Percentiles rank a stretch among this genome's conserved stretches.
Evolutionary conservation across 2,329 filamentous ascomycete genomes (phyloP).

Genomic region (Phoma sp.): DNA sequence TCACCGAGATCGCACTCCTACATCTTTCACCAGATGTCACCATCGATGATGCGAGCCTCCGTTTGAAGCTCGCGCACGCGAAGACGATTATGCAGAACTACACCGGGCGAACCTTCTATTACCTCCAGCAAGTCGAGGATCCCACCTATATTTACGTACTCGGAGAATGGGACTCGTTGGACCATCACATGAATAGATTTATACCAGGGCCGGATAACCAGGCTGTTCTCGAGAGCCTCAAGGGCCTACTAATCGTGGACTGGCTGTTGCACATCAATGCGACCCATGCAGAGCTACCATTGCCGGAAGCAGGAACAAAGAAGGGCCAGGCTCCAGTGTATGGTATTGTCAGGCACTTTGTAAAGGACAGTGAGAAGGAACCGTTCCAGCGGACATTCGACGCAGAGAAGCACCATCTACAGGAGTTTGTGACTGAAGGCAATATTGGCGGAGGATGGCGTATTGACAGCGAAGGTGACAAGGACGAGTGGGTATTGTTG

Average conservation of each 20-base stretch:
- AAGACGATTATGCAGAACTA: constrained; percentile 49
- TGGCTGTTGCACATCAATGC: constrained; percentile 56
- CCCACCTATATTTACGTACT: constrained; percentile 53
- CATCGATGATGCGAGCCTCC: constrained; percentile 28
- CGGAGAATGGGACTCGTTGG: constrained; percentile 55
- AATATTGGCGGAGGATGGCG: constrained; percentile 50
- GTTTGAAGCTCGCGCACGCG: constrained; percentile 46
- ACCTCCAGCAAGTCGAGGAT: constrained; percentile 56
- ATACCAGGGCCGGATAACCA: constrained; percentile 54
- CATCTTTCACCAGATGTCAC: constrained; percentile 40
- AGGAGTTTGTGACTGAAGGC: constrained; percentile 36
- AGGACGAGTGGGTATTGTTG: constrained; percentile 55
- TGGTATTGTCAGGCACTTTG: constrained; percentile 46
- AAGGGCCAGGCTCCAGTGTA: constrained; percentile 24
- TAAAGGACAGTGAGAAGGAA: constrained; percentile 30
- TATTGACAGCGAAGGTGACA: constrained; percentile 44
- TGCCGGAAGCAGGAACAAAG: constrained; percentile 21
- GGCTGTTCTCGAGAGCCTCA: constrained; percentile 46
- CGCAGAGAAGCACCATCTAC: constrained; percentile 32
- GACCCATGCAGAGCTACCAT: constrained; percentile 42
- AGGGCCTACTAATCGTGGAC: constrained; percentile 49
- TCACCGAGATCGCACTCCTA: constrained; percentile 58
- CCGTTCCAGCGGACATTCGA: constrained; percentile 41
- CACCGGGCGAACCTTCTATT: constrained; percentile 49
- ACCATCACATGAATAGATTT: constrained; percentile 53